phyloP scores from a whole-genome alignment of 2,329 filamentous ascomycete species.

The Penicillium paneum region DNA sequence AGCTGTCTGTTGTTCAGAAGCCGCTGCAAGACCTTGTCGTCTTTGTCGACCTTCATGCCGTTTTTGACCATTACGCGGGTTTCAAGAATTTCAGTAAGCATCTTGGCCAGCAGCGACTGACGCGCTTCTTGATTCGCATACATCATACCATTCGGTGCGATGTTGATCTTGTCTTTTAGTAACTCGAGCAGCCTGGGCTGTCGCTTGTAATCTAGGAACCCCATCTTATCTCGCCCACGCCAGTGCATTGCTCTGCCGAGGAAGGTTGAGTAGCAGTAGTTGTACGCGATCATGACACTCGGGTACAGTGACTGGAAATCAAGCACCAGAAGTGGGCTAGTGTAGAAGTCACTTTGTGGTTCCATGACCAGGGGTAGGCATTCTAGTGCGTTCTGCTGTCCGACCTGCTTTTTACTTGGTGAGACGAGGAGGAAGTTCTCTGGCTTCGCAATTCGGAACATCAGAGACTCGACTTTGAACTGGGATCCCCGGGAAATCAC shows the following conservation, averaged over 20 bases:
- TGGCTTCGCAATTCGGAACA: constrained; percentile 97
- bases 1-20: constrained; percentile 91
- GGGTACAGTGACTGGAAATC: constrained; percentile 97
- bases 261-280: constrained; percentile 97
- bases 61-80: constrained; percentile 97
- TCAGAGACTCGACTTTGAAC: constrained; percentile 97
- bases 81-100: constrained; percentile 93
- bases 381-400: constrained; percentile 88
- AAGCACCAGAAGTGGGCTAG: constrained; percentile 79
- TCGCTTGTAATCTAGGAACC: constrained; percentile 81
- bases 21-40: constrained; percentile 79
- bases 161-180: constrained; percentile 80
- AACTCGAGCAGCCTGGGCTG: constrained; percentile 71
- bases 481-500: constrained; percentile 94
- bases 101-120: constrained; percentile 89
- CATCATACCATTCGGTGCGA: constrained; percentile 95
- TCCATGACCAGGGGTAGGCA: constrained; percentile 97
- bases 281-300: constrained; percentile 98
- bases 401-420: constrained; percentile 86
- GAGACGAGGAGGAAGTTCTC: constrained; percentile 91
- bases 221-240: constrained; percentile 93
- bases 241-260: constrained; percentile 80
- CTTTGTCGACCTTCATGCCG: constrained; percentile 90
- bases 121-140: constrained; percentile 81
- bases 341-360: constrained; percentile 91